A percentile compares a stretch with the other conserved stretches of the same genome.
Evolutionary conservation across 1,139 yeast genomes (phyloP).

Genomic region (Debaryomyces fabryi): DNA sequence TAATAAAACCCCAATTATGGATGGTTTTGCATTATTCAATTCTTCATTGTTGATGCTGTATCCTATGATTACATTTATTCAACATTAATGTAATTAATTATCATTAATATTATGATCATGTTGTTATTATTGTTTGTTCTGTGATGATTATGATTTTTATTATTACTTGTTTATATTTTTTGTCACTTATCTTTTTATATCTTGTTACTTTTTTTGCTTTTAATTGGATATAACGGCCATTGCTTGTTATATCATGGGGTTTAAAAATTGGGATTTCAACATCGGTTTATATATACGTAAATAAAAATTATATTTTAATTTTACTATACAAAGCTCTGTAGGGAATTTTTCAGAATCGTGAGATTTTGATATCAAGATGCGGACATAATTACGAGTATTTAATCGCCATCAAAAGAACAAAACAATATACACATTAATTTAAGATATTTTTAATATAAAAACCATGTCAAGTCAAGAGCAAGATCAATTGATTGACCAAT

Average conservation of each 20-base stretch:
- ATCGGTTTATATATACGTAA: conserved; percentile 40
- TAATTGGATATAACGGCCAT: conserved; percentile 13
- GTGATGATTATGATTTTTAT: conserved; percentile 25
- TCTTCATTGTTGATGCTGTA: conserved; percentile 46
- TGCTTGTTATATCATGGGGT: conserved; percentile 33
- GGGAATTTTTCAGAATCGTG: conserved; percentile 2
- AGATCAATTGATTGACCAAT: conserved; percentile 48
- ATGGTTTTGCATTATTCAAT: conserved; percentile 35
- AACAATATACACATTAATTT: not conserved
- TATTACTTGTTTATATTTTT: conserved; percentile 20
- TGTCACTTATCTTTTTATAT: conserved; percentile 21
- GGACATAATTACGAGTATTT: conserved; percentile 1
- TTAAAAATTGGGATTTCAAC: conserved; percentile 55
- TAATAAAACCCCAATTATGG: conserved; percentile 20
- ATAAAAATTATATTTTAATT: conserved; percentile 14
- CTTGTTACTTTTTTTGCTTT: conserved; percentile 8
- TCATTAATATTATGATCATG: conserved; percentile 15
- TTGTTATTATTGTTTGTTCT: conserved; percentile 18
- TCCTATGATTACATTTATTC: conserved; percentile 59
- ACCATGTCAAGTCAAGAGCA: conserved; percentile 22
- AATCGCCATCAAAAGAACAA: conserved; percentile 15
- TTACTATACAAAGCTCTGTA: conserved; percentile 6
- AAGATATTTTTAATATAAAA: not conserved
- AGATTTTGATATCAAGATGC: not conserved
- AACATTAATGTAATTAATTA: conserved; percentile 60